Conservation (phyloP, 1,284 basidiomycete genomes). For the Trichosporon faecale region DNA sequence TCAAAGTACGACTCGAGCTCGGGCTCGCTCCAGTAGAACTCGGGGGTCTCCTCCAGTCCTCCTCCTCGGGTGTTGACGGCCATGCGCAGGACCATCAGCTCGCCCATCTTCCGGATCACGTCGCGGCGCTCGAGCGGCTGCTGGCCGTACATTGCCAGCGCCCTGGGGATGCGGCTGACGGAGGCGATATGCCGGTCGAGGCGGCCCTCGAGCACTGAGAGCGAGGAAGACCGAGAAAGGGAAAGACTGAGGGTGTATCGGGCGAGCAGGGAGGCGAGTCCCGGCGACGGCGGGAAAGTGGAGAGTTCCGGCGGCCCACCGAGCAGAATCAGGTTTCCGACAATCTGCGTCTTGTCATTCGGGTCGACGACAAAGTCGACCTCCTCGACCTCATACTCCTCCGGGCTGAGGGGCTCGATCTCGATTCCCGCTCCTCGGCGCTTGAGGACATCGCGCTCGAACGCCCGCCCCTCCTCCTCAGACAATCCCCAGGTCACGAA, state of each 20-base stretch:
- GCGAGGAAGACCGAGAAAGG: conserved; percentile 75
- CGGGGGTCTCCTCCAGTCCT: conserved; percentile 79
- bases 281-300: conserved; percentile 47
- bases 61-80: conserved; percentile 80
- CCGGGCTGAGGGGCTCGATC: conserved; percentile 58
- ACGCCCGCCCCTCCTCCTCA: conserved; percentile 70
- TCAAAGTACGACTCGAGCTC: conserved; percentile 84
- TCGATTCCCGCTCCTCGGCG: conserved; percentile 58
- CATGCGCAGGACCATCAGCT: conserved; percentile 82
- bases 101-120: conserved; percentile 81
- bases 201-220: conserved; percentile 76
- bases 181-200: conserved; percentile 76
- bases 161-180: conserved; percentile 70
- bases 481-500: conserved; percentile 83
- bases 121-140: conserved; percentile 72
- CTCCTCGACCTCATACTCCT: conserved; percentile 77
- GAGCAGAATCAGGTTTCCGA: conserved; percentile 86
- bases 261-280: conserved; percentile 62
- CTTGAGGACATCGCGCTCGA: conserved; percentile 64
- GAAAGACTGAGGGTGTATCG: conserved; percentile 88
- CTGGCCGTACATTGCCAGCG: conserved; percentile 70
- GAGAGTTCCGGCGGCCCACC: conserved; percentile 60
- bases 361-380: conserved; percentile 86
- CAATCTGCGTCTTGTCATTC: conserved; percentile 69
- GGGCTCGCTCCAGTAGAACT: conserved; percentile 85